These are phyloP conservation scores for Plectosphaerella sp. DNA, from an alignment of 2,329 filamentous ascomycete genomes.

Conservation along the genomic window DNA sequence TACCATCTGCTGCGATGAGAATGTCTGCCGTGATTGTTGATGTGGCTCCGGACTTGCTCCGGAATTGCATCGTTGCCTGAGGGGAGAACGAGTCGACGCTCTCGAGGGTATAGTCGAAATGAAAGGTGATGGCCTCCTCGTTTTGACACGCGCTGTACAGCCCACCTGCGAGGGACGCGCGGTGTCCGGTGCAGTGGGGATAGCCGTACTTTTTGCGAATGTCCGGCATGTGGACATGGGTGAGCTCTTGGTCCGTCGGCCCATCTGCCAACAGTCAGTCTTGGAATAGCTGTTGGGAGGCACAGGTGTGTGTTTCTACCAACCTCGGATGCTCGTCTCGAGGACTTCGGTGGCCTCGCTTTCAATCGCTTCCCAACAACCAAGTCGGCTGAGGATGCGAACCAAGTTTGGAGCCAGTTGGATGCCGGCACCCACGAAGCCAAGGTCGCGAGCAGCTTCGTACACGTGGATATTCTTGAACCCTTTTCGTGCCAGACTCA, in stretches of 20 bases:
- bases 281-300: neutral
- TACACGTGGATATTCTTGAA: conserved; percentile 71
- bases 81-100: conserved; percentile 56
- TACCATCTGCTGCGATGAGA: conserved; percentile 50
- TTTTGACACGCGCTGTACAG: conserved; percentile 67
- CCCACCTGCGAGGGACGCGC: conserved; percentile 64
- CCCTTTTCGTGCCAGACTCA: conserved; percentile 71
- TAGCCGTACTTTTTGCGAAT: conserved; percentile 66
- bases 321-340: conserved; percentile 68
- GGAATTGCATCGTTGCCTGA: conserved; percentile 33
- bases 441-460: conserved; percentile 67
- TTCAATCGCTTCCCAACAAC: conserved; percentile 68
- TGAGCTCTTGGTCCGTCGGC: conserved; percentile 62
- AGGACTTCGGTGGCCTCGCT: conserved; percentile 66
- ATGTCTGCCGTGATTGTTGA: conserved; percentile 48
- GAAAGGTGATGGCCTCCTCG: conserved; percentile 61
- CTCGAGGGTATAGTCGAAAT: conserved; percentile 56
- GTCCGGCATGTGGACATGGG: conserved; percentile 64
- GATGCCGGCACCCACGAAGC: conserved; percentile 81
- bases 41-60: too few species aligned
- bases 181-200: conserved; percentile 77
- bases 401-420: conserved; percentile 82
- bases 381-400: conserved; percentile 67
- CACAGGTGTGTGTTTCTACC: conserved; percentile 14
- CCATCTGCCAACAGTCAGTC: conserved; percentile 45